Evolutionary conservation across 768 basidiomycete genomes (phyloP).

Genomic region (Leccinum longicurvipes): DNA sequence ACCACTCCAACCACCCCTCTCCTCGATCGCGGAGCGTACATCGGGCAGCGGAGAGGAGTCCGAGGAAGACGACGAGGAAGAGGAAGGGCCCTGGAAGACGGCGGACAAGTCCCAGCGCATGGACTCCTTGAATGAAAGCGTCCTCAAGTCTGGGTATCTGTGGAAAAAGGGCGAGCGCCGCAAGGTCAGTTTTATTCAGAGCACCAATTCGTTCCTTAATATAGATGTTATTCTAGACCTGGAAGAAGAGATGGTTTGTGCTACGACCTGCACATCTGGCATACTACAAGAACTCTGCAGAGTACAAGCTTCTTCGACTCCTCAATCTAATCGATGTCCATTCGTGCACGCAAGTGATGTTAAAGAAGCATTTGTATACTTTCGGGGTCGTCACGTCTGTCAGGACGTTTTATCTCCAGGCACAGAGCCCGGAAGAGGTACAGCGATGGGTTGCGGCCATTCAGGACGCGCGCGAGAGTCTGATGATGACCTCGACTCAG

Average conservation of each 20-base stretch:
- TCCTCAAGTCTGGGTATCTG: slow-evolving; percentile 89
- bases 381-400: slow-evolving; percentile 90
- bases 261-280: slow-evolving; percentile 87
- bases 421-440: slow-evolving; percentile 66
- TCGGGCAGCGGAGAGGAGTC: slow-evolving; percentile 73
- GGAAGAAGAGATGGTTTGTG: slow-evolving; percentile 99
- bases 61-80: slow-evolving; percentile 71
- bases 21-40: slow-evolving; percentile 75
- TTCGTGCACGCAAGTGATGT: slow-evolving; percentile 78
- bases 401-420: slow-evolving; percentile 90
- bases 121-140: slow-evolving; percentile 59
- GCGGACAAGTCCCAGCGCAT: slow-evolving; percentile 42
- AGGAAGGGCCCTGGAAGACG: slow-evolving; percentile 62
- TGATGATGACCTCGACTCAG: slow-evolving; percentile 62
- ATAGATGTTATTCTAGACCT: slow-evolving; percentile 55
- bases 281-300: slow-evolving; percentile 94
- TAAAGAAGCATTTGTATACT: slow-evolving; percentile 86
- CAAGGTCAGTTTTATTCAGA: slow-evolving; percentile 59
- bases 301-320: slow-evolving; percentile 88
- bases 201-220: background rate
- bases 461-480: slow-evolving; percentile 66
- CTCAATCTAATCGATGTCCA: slow-evolving; percentile 87
- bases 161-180: slow-evolving; percentile 98
- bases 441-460: slow-evolving; percentile 81
- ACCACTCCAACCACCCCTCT: slow-evolving; percentile 60